A percentile compares a stretch with the other conserved stretches of the same genome.
These are phyloP conservation scores for Umbelopsis sp. DNA, from an alignment of 192 early-diverging fungal genomes.

Conservation along the genomic window DNA sequence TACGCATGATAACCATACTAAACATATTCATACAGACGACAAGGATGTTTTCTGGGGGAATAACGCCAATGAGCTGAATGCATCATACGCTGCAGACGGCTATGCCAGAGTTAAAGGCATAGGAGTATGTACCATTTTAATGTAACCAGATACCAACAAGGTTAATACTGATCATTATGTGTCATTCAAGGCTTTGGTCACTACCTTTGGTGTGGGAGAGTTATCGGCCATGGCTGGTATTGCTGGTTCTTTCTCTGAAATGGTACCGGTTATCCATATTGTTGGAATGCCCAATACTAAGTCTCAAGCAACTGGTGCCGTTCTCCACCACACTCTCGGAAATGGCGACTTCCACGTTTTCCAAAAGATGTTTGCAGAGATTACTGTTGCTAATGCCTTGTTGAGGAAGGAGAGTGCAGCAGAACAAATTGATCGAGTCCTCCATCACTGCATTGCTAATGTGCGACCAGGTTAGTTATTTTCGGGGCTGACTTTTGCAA, in stretches of 20 bases:
- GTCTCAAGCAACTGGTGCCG: constrained; percentile 46
- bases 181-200: constrained; percentile 27
- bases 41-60: constrained; percentile 45
- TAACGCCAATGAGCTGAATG: constrained; percentile 46
- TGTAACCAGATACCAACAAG: neutral
- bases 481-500: neutral
- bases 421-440: constrained; percentile 44
- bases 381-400: constrained; percentile 43
- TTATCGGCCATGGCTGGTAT: constrained; percentile 39
- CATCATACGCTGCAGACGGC: constrained; percentile 52
- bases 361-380: constrained; percentile 39
- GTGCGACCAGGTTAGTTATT: constrained; percentile 27
- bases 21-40: constrained; percentile 22
- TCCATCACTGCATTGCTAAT: constrained; percentile 30
- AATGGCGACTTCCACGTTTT: constrained; percentile 55
- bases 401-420: constrained; percentile 38
- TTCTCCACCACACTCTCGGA: constrained; percentile 54
- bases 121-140: constrained; percentile 23
- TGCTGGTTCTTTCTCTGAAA: constrained; percentile 50
- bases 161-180: neutral
- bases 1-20: neutral
- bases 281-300: constrained; percentile 50
- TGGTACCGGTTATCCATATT: constrained; percentile 55
- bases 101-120: constrained; percentile 47
- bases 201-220: constrained; percentile 45